Base-by-base conservation (phyloP, 2,329 filamentous ascomycete genomes). In the Rhinocladiella similis region DNA sequence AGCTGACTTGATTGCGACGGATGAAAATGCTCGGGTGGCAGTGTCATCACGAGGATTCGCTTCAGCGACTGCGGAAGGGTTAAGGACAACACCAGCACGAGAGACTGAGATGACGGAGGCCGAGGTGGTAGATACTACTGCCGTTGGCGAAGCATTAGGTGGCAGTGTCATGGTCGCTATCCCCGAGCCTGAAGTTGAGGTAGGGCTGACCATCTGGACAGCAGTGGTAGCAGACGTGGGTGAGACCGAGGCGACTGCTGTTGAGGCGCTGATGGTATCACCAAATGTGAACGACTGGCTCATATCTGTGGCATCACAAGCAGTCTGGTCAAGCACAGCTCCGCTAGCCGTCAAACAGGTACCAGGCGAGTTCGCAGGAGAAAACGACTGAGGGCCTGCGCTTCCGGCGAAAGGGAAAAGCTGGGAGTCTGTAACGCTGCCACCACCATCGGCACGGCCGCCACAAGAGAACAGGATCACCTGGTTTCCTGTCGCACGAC, bases 381-480 rank as follows among this genome's bases (percentile, higher is more conserved):
- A 39, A 14, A 61, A 47, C 12, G 58, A 22, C 39, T 59, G 39
- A 12, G 54, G 57, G 22, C 50, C 57, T 14, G 55, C 51, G 48
- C 46, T 38, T 12, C 58, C 58, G 27, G 18, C 48, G 47, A 57
- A 54, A n/a, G 50, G 49, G 47, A 60, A 60, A 18, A 60, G 54
- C 22, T 60, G 57, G 7, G 57, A 60, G 38, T 60, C 41, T 13
- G 57, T 60, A 14, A 54, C 50, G 25, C 38, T 22, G 18, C 57
- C 57, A 43, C 69, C 69, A 43, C 82, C 82, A 56, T 81, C 82
- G 18, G 81, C 81, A 38, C 81, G 74, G 14, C 82, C 82, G 49
- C 82, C 82, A 59, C 82, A 85, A 10, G 82, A 82, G 63, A 84
- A 85, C 20, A 85, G 72, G 33, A 79, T 63, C 13, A 83, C 80